Evolutionary conservation across 176 grass and related monocot species (phyloP), one percentile per base, ranked within the genome.

Genomic region (Paspalum notatum): DNA sequence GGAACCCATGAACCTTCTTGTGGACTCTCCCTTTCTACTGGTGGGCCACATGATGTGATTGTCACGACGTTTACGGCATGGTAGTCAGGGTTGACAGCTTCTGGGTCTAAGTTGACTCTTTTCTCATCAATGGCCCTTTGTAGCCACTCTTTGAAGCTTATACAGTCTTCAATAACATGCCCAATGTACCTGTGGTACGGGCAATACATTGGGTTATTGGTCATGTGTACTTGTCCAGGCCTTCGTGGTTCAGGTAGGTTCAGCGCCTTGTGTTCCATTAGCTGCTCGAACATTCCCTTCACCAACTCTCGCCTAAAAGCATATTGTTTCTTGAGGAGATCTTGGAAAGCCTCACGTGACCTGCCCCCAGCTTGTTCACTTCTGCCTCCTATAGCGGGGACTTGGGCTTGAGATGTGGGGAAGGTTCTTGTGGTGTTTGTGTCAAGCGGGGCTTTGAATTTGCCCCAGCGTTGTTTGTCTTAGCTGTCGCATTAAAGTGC

Each of bases 281-380:
- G 4, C n/a, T 78, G 18, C 7, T 81, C 42, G 1, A 81, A 69
- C 39, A 81, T 20, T 0, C 12, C 65, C 0, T 70, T 80, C 6
- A 58, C 21, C 9, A 80, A 3, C 6, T 69, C 78, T 0, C 52
- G 9, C 0, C 1, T 22, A 7, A 80, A 80, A 15, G 57, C 20
- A 1, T 80, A 80, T 3, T 37, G 6, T 22, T 80, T 80, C 51
- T 80, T 80, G 2, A 70, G 65, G 0, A 80, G 1, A 0, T 69
- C 65, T 18, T 45, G 14, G 0, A 69, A 0, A 1, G 43, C 18
- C 5, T 0, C 2, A 0, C 5, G 39, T 18, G 0, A 0, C 13
- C 0, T 26, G 4, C 39, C 8, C 5, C 13, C 12, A 5, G 5
- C 12, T 68, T 68, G 51, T 0, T 46, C 64, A 2, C 0, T 18